A percentile compares a stretch with the other conserved stretches of the same genome.
These are phyloP conservation scores for Metarhizium robertsii DNA, from an alignment of 2,329 filamentous ascomycete species.

Conservation along the genomic window DNA sequence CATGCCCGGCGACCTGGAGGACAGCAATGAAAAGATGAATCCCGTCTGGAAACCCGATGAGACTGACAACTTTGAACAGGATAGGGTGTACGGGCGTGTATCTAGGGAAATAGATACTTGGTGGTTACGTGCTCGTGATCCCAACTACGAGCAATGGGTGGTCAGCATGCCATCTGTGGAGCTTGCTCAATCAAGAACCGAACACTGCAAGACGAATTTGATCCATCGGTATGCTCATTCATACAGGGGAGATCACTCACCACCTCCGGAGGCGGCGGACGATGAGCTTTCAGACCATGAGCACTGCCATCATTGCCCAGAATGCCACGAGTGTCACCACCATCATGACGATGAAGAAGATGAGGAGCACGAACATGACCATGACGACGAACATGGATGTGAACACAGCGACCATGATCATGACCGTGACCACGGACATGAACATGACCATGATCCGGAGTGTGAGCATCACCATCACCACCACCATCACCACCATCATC, in stretches of 20 bases:
- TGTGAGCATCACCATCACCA: slow-evolving; percentile 30
- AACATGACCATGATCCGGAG: slow-evolving; percentile 30
- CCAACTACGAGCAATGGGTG: slow-evolving; percentile 50
- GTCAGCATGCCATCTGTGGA: slow-evolving; percentile 52
- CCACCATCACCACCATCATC: slow-evolving; percentile 9
- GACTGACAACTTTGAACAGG: slow-evolving; percentile 48
- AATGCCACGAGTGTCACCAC: slow-evolving; percentile 17
- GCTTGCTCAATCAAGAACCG: slow-evolving; percentile 46
- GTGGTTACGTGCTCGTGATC: slow-evolving; percentile 53
- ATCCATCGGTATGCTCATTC: slow-evolving; percentile 44
- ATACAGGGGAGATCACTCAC: slow-evolving; percentile 32
- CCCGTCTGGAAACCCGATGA: slow-evolving; percentile 43
- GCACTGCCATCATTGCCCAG: slow-evolving; percentile 25
- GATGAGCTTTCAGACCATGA: slow-evolving; percentile 29
- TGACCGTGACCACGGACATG: slow-evolving; percentile 10
- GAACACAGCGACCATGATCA: slow-evolving; percentile 23
- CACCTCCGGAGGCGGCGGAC: slow-evolving; percentile 24
- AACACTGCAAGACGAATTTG: slow-evolving; percentile 50
- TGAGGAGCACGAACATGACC: slow-evolving; percentile 11
- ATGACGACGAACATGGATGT: slow-evolving; percentile 7
- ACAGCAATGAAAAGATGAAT: slow-evolving; percentile 33
- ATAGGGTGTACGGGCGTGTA: slow-evolving; percentile 48
- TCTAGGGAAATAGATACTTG: slow-evolving; percentile 56
- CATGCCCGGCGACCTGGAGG: slow-evolving; percentile 21
- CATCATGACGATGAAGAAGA: slow-evolving; percentile 20